Base-by-base conservation (phyloP, 2,329 filamentous ascomycete species). In the Aspergillus novofumigatus region DNA sequence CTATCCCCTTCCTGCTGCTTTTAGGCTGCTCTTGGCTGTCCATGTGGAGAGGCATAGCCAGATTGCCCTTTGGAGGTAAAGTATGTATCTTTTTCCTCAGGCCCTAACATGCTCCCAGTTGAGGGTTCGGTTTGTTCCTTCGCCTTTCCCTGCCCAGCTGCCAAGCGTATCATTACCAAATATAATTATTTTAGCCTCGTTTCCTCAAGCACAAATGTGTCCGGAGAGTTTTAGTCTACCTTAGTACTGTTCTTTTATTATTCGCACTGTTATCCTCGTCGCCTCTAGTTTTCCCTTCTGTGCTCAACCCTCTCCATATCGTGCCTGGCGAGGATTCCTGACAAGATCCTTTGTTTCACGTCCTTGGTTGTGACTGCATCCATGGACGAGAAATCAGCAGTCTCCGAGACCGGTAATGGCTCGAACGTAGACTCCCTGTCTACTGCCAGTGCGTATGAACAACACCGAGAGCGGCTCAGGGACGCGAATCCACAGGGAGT, bases 401-500 rank as follows among this genome's bases (percentile, higher is more conserved):
- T 50, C 21, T 55, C 53, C 20, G 58, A 61, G 26, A 55, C 54
- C n/a, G 64, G 57, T 25, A 60, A 56, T 23, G 64, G 60, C 28
- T 73, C 70, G 7, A 69, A 72, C 38, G 60, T 57, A 10, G 67
- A 71, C 44, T 69, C 69, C 1, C 49, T 65, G 14, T 60, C 57
- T 20, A 57, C 63, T 10, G 52, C 55, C 11, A 57, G 56, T 49
- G 65, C 60, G 55, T 71, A 72, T 62, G 71, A 73, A 44, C 62
- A 62, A 17, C 57, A 60, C 29, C 62, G 67, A n/a, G 71, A 74
- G 59, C 63, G 67, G 47, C 25, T 69, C 49, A 63, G 67, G n/a
- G 67, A 65, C 25, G 54, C 65, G 21, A 71, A 75, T 48, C 66
- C 69, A 3, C 66, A 72, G 48, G 72, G 69, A 6, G 57, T 73